These are phyloP conservation scores for Pyrenula aspistea DNA, from an alignment of 495 filamentous ascomycete species.

Conservation along the genomic window DNA sequence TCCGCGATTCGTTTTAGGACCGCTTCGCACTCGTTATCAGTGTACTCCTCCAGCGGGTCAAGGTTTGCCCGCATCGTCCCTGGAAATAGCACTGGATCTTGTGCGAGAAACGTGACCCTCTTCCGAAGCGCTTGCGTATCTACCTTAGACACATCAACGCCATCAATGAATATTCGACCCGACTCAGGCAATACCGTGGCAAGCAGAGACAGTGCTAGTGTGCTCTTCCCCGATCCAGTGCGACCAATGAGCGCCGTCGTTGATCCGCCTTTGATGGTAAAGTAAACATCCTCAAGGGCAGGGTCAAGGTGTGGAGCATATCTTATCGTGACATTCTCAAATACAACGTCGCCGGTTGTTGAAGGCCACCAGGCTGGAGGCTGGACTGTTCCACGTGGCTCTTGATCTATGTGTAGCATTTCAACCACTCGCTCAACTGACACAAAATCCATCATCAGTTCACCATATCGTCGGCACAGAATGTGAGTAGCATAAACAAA, in stretches of 20 bases:
- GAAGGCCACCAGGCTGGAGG: slow-evolving; percentile 69
- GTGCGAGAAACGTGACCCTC: slow-evolving; percentile 49
- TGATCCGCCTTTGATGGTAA: slow-evolving; percentile 60
- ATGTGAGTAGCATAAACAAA: slow-evolving; percentile 58
- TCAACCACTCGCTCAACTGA: slow-evolving; percentile 77
- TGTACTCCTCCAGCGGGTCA: slow-evolving; percentile 33
- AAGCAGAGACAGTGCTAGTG: slow-evolving; percentile 50
- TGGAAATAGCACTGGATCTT: slow-evolving; percentile 53
- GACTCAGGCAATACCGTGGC: slow-evolving; percentile 39
- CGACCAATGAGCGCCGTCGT: slow-evolving; percentile 55
- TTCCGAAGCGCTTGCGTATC: slow-evolving; percentile 46
- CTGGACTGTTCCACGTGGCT: slow-evolving; percentile 47
- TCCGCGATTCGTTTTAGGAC: slow-evolving; percentile 39
- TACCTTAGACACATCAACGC: slow-evolving; percentile 46
- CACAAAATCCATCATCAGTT: slow-evolving; percentile 82
- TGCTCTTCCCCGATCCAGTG: slow-evolving; percentile 57
- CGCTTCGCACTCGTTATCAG: slow-evolving; percentile 35
- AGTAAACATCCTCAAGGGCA: slow-evolving; percentile 47
- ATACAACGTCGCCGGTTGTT: slow-evolving; percentile 55
- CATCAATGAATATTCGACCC: slow-evolving; percentile 47
- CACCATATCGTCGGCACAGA: slow-evolving; percentile 64
- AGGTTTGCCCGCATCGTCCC: slow-evolving; percentile 48
- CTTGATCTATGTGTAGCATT: slow-evolving; percentile 60
- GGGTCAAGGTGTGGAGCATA: slow-evolving; percentile 68
- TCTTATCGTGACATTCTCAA: slow-evolving; percentile 62